A percentile compares a stretch with the other conserved stretches of the same genome.
phyloP scores from a whole-genome alignment of 2,329 filamentous ascomycete species.

The Neoascochyta sp. region DNA sequence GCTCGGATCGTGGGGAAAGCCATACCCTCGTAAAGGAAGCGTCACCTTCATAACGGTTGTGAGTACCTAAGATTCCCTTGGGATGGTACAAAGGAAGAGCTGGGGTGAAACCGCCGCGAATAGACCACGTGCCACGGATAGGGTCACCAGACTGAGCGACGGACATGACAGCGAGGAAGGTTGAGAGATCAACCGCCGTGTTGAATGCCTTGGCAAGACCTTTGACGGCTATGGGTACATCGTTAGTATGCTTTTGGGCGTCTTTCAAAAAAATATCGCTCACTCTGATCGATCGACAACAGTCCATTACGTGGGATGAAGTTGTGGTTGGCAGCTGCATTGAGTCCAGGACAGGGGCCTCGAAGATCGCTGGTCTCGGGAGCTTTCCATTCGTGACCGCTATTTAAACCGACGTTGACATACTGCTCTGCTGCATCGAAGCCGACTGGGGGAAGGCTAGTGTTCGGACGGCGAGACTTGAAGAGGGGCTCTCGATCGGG shows the following conservation, averaged over 20 bases:
- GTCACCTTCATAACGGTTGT: too few relatives aligned
- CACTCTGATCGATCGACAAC: constrained; percentile 6
- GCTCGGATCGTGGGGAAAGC: too few relatives aligned
- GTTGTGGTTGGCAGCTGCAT: constrained; percentile 31
- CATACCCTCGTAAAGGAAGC: too few relatives aligned
- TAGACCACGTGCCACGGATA: constrained; percentile 11
- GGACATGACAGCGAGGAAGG: constrained; percentile 12
- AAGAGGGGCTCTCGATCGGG: constrained; percentile 7
- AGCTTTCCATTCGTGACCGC: constrained; percentile 7
- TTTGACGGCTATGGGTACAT: constrained; percentile 2
- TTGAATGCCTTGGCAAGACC: constrained; percentile 14
- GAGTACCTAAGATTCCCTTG: constrained; percentile 12
- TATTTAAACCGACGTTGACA: constrained; percentile 8
- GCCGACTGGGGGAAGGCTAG: constrained; percentile 4
- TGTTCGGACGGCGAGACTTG: constrained; percentile 10
- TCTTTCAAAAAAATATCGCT: too few relatives aligned
- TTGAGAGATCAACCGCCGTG: constrained; percentile 12
- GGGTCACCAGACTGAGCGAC: constrained; percentile 13
- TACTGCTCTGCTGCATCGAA: constrained; percentile 9
- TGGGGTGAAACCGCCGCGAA: constrained; percentile 12
- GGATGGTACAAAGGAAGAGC: constrained; percentile 13
- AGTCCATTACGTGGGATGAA: constrained; percentile 33
- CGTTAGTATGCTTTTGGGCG: too few relatives aligned
- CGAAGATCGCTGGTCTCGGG: constrained; percentile 12
- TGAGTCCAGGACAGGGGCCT: constrained; percentile 31